Base-by-base conservation (phyloP, 495 filamentous ascomycete species). In the Durotheca rogersii region DNA sequence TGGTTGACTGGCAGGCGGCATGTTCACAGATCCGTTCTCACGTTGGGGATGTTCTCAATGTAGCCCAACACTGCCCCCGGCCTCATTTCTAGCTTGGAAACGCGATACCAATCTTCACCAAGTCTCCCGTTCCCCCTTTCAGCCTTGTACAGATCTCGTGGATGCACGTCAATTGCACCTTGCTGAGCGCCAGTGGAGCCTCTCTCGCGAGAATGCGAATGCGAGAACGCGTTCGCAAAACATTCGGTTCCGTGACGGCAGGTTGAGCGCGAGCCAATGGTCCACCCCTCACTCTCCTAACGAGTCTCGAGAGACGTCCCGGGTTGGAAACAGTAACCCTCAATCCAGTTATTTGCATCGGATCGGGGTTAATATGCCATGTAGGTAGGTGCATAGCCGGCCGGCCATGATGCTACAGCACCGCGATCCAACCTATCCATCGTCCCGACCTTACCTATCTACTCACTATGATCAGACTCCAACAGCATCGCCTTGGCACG, bases 101-200 rank as follows among this genome's bases (percentile, higher is more conserved):
- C 46, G 56, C 56, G 56, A 54, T 46, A 32, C 50, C 47, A 46
- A 45, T 60, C 34, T 45, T 37, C 43, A n/a, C 55, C 46, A 43
- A 50, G 48, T 63, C 47, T 51, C 36, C 46, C 39, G 57, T 62
- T 51, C 50, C 62, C 53, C 53, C 51, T 58, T 66, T 66, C 62
- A 66, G 62, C 62, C 62, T 66, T 66, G 62, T 61, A 62, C 58
- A 55, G 59, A 53, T 65, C 49, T 62, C 51, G 49, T 51, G 50
- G 48, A 46, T 66, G 62, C 62, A 63, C 60, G 62, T 66, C 62
- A 66, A 37, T 54, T 30, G 50, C 41, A 52, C 41, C 47, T 41
- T 46, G 39, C 61, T 44, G 47, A 60, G 43, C 17, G 21, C 30
- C 47, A 43, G 51, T 57, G 55, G 57, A 56, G 57, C 51, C 50